A percentile compares a stretch with the other conserved stretches of the same genome.
phyloP scores from a whole-genome alignment of 2,329 filamentous ascomycete species.

The Parasarocladium wereldwijsianum region DNA sequence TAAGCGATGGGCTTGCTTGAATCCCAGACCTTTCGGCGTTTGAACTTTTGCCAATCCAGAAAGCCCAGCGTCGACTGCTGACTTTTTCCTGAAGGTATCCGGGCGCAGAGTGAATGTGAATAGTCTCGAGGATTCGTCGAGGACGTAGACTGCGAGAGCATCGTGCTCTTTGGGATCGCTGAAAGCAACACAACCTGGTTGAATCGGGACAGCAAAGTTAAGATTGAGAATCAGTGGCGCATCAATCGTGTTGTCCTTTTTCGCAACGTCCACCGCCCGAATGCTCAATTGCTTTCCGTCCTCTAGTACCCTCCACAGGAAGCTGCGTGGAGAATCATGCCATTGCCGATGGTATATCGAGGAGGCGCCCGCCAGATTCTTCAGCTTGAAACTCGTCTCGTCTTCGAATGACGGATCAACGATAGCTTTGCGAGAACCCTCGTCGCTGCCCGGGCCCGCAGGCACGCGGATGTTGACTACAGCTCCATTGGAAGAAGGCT shows the following conservation, averaged over 20 bases:
- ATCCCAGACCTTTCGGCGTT: slow-evolving; percentile 56
- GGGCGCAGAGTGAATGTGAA: slow-evolving; percentile 74
- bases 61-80: slow-evolving; percentile 58
- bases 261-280: slow-evolving; percentile 68
- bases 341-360: slow-evolving; percentile 74
- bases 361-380: slow-evolving; percentile 61
- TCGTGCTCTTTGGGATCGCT: slow-evolving; percentile 68
- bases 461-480: slow-evolving; percentile 58
- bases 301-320: slow-evolving; percentile 82
- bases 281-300: slow-evolving; percentile 69
- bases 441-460: slow-evolving; percentile 31
- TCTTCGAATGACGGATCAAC: slow-evolving; percentile 37
- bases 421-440: slow-evolving; percentile 23
- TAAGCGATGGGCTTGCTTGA: slow-evolving; percentile 69
- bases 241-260: slow-evolving; percentile 46
- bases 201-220: slow-evolving; percentile 58
- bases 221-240: slow-evolving; percentile 65
- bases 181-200: slow-evolving; percentile 66
- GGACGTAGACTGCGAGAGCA: slow-evolving; percentile 61
- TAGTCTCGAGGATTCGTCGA: slow-evolving; percentile 66
- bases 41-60: slow-evolving; percentile 64
- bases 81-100: slow-evolving; percentile 62
- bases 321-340: slow-evolving; percentile 64
- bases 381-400: slow-evolving; percentile 57
- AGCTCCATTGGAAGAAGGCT: slow-evolving; percentile 53